A percentile compares a stretch with the other conserved stretches of the same genome.
Conservation (phyloP, 352 stramenopile genomes). For the Phytophthora fragariaefolia region DNA sequence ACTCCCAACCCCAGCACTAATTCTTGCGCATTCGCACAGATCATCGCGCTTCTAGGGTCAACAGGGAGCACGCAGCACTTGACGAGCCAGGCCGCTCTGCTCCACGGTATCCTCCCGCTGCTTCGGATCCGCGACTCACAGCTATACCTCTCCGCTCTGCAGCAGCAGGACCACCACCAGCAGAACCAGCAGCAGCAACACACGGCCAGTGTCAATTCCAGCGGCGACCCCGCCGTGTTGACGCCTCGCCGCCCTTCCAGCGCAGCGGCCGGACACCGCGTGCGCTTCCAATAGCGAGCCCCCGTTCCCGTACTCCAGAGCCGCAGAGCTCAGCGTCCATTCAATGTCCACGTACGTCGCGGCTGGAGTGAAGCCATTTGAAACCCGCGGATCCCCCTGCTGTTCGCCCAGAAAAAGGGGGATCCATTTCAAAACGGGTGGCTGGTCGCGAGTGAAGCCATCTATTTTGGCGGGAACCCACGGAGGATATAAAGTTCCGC, state of each 20-base stretch:
- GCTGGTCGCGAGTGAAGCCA: slow-evolving; percentile 16
- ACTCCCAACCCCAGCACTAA: neutral
- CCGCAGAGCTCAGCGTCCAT: neutral
- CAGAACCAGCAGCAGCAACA: neutral
- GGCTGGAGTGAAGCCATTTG: slow-evolving; percentile 37
- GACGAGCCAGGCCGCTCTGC: slow-evolving; percentile 30
- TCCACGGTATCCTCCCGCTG: slow-evolving; percentile 27
- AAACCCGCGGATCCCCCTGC: slow-evolving; percentile 6
- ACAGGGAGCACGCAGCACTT: slow-evolving; percentile 24
- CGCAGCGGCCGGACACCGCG: slow-evolving; percentile 1
- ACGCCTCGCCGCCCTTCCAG: slow-evolving; percentile 13
- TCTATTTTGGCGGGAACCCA: slow-evolving; percentile 34
- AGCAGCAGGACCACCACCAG: slow-evolving; percentile 5
- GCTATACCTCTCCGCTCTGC: slow-evolving; percentile 13
- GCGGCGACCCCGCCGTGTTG: neutral
- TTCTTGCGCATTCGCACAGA: slow-evolving; percentile 13
- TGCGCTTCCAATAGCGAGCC: slow-evolving; percentile 21
- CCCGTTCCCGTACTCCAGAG: too few species aligned
- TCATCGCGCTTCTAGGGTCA: slow-evolving; percentile 26
- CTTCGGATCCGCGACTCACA: slow-evolving; percentile 29
- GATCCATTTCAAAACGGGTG: slow-evolving; percentile 16
- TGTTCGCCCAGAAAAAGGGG: slow-evolving; percentile 12
- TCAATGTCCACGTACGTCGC: slow-evolving; percentile 2
- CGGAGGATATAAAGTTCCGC: slow-evolving; percentile 25
- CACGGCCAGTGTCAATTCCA: neutral